phyloP scores from a whole-genome alignment of 192 early-diverging fungal species.

The Coemansia sp. region DNA sequence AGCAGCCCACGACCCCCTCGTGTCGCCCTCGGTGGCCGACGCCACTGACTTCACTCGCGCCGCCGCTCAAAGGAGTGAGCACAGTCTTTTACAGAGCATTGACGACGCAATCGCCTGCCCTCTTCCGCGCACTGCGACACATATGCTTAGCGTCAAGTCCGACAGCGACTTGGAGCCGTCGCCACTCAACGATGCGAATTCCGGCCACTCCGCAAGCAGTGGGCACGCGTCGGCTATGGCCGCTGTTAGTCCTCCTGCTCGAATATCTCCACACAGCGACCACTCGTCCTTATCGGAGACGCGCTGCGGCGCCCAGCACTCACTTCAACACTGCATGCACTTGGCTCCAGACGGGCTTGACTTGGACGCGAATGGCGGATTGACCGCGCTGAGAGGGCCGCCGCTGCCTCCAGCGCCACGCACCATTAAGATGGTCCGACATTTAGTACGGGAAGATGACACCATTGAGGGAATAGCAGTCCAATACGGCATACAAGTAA shows the following conservation, averaged over 20 bases:
- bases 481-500: conserved; percentile 40
- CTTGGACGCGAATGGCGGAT: neutral
- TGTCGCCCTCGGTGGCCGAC: conserved; percentile 36
- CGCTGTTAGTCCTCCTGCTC: neutral
- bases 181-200: neutral
- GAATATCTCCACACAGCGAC: neutral
- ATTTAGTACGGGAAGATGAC: conserved; percentile 18
- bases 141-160: conserved; percentile 32
- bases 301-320: neutral
- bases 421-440: conserved; percentile 48
- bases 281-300: neutral
- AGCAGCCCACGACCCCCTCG: conserved; percentile 31
- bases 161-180: conserved; percentile 20
- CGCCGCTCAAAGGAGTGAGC: conserved; percentile 13
- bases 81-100: conserved; percentile 29
- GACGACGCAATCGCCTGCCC: conserved; percentile 45
- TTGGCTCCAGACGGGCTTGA: neutral
- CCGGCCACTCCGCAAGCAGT: neutral
- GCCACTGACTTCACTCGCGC: conserved; percentile 9
- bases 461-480: conserved; percentile 44
- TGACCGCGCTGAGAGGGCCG: neutral
- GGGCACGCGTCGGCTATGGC: no score
- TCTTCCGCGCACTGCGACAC: conserved; percentile 35
- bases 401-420: conserved; percentile 4
- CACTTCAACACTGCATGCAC: neutral